A percentile compares a stretch with the other conserved stretches of the same genome.
phyloP scores from a whole-genome alignment of 2,329 filamentous ascomycete genomes.

The Trichophyton rubrum region DNA sequence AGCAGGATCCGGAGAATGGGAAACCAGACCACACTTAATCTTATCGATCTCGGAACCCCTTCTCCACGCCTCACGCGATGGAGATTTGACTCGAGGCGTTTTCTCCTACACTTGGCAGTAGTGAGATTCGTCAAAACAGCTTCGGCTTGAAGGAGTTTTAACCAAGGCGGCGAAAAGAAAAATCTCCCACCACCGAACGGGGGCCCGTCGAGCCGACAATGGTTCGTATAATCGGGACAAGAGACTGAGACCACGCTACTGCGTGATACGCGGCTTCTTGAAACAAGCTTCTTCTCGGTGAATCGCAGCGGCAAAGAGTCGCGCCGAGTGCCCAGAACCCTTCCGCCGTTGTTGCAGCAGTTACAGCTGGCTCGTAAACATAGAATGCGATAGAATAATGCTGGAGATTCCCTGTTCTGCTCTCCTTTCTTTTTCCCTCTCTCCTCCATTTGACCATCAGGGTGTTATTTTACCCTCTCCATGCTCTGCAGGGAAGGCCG shows the following conservation, averaged over 20 bases:
- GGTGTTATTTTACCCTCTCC: not conserved
- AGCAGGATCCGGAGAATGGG: not conserved
- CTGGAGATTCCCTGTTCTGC: not conserved
- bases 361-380: not conserved
- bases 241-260: not conserved
- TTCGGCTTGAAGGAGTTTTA: not conserved
- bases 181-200: not conserved
- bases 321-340: not conserved
- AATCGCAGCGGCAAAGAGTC: not conserved
- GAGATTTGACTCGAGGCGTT: not conserved
- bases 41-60: not conserved
- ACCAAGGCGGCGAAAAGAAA: not conserved
- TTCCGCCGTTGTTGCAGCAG: not conserved
- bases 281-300: constrained; percentile 2
- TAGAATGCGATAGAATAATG: not conserved
- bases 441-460: too few species aligned
- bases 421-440: not conserved
- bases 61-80: not conserved
- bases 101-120: not conserved
- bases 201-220: not conserved
- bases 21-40: not conserved
- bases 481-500: not conserved
- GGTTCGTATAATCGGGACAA: not conserved
- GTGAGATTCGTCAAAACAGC: not conserved
- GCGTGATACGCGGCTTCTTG: constrained; percentile 1